Base-by-base conservation (phyloP, 2,329 filamentous ascomycete species). In the Huntiella omanensis region DNA sequence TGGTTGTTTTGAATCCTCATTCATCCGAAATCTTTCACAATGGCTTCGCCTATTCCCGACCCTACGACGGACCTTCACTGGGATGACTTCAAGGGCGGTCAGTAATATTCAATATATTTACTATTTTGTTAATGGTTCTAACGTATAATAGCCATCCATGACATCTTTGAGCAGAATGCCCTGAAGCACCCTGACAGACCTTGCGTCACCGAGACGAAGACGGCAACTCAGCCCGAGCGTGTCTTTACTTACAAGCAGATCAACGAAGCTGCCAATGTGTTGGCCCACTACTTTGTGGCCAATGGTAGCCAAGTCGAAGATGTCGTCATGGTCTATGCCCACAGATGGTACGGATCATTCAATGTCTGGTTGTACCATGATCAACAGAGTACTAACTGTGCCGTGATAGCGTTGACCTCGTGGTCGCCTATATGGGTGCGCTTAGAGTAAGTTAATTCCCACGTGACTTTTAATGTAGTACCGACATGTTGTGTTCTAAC, bases 261-360 rank as follows among this genome's bases (percentile, higher is more conserved):
- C 57, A 72, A 86, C 57, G 81, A 94, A 64, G 79, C 80, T 0
- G 81, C 83, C 28, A 92, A 92, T 58, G 69, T 75, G 13, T 61
- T 95, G 5, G 83, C 85, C 16, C 77, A 93, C 62, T 74, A 93
- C 57, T 69, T 95, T 15, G 72, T 81, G 46, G 68, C 79, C 43
- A 70, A 76, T 55, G 86, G 87, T 49, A 69, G 85, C 52, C 69
- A 77, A 49, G 68, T 76, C 53, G 86, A 85, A 6, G 86, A 96
- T 57, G 86, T 94, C 2, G 85, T 94, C 55, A 93, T 94, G 83
- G 83, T 91, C 52, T 95, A 78, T 58, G 84, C 84, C 47, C 74
- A 94, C 62, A 76, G 87, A 49, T 77, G 77, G 48, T 47, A 44
- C 32, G 79, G 83, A 40, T 32, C 10, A 33, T 37, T 28, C 22